phyloP scores from a whole-genome alignment of 2,329 filamentous ascomycete species.

The Trichophyton mentagrophytes region DNA sequence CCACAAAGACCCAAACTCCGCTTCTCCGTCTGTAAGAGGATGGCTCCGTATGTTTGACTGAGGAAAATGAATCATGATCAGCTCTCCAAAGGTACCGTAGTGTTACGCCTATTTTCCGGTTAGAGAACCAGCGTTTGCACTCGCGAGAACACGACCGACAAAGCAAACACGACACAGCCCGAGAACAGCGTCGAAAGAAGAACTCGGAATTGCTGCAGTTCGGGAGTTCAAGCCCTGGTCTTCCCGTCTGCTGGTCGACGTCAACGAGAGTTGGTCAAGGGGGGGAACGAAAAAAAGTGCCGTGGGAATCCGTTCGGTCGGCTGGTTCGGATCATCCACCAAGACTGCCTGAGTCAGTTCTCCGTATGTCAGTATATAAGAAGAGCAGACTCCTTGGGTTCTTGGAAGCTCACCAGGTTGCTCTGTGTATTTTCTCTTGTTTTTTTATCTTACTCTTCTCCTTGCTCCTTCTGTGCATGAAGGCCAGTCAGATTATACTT shows the following conservation, averaged over 20 bases:
- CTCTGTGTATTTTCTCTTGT: background rate
- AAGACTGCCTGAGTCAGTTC: slow-evolving; percentile 1
- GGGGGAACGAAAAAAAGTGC: background rate
- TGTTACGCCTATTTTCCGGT: background rate
- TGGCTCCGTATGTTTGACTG: background rate
- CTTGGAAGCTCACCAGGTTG: slow-evolving; percentile 1
- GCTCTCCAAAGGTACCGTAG: background rate
- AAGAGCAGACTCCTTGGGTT: background rate
- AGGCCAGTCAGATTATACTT: background rate
- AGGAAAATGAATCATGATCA: background rate
- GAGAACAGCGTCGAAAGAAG: background rate
- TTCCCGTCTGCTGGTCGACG: background rate
- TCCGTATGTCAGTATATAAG: background rate
- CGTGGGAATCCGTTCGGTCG: slow-evolving; percentile 1
- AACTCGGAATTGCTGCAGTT: background rate
- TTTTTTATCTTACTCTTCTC: background rate
- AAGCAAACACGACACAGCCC: background rate
- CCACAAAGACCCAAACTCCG: background rate
- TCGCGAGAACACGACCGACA: background rate
- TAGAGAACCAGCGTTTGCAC: too few relatives aligned
- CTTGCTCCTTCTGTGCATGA: background rate
- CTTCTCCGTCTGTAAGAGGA: background rate
- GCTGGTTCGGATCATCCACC: slow-evolving; percentile 6
- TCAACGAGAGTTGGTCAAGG: background rate
- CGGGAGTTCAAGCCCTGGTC: background rate